Base-by-base conservation (phyloP, 495 filamentous ascomycete species). In the Paragyromitra xinjiangensis region DNA sequence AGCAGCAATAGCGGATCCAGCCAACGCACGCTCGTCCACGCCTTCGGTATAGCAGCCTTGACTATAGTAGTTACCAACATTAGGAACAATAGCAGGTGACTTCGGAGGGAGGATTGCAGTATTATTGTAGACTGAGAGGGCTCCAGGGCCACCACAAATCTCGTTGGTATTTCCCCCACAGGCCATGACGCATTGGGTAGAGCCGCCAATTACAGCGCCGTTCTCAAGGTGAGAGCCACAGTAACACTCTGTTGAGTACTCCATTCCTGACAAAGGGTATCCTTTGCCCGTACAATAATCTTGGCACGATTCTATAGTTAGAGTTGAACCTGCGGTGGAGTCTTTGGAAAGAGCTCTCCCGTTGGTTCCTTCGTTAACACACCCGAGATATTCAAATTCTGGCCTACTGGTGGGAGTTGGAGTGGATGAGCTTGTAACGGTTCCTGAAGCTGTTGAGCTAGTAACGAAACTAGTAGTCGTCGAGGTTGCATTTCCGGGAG, bases 241-340 rank as follows among this genome's bases (percentile, higher is more conserved):
- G 84, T 90, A 92, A 79, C 91, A 92, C 80, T 94, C 90, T 24
- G 88, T 86, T 55, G 88, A 89, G 76, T 92, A 93, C 83, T 94
- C 92, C 4, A 92, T 83, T 64, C 91, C 92, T 67, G 86, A 88
- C 70, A 89, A 89, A 74, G 76, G 84, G 82, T 87, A 91, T 29
- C 53, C 65, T 11, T 81, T 75, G 24, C n/a, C 22, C 0, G 80
- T 75, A 63, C 78, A 82, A 64, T 86, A 87, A 45, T 85, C 76
- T 40, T 90, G 82, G 82, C 90, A 93, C 66, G 84, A 84, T 73
- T 86, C 85, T 59, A 89, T 83, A 8, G 89, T 91, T 86, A 91
- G 87, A 55, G 81, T 80, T 48, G 84, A 78, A 55, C 85, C 82
- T 73, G 86, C 86, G n/a, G 83, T 84, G 71, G 88, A 84, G 50